Evolutionary conservation across 2,329 filamentous ascomycete species (phyloP).

Genomic region (Ophiostoma quercus): DNA sequence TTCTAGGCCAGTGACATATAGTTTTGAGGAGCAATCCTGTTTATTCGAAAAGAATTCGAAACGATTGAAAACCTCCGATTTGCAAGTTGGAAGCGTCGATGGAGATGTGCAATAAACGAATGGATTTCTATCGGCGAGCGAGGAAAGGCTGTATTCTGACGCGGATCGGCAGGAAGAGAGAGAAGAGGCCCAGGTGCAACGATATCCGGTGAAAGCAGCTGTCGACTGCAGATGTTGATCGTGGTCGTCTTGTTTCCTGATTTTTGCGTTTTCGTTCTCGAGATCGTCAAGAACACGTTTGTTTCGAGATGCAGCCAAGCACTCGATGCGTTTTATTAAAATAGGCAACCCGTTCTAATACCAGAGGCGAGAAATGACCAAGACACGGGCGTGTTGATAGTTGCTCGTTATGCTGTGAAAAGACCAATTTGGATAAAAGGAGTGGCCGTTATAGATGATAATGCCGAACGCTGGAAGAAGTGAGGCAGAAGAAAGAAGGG

Average conservation of each 20-base stretch:
- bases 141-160: neutral
- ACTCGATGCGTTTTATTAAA: neutral
- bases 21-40: neutral
- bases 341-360: neutral
- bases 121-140: neutral
- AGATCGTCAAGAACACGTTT: neutral
- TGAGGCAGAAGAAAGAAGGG: neutral
- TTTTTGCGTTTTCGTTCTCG: neutral
- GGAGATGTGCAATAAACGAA: neutral
- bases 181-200: neutral
- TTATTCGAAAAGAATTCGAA: neutral
- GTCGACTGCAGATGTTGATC: neutral
- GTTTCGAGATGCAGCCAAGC: neutral
- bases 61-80: neutral
- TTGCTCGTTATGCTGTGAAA: neutral
- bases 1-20: neutral
- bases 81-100: neutral
- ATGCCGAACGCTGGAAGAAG: slow-evolving; percentile 2
- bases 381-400: neutral
- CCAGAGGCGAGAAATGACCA: neutral
- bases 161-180: neutral
- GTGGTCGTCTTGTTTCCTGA: neutral
- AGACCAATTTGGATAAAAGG: neutral
- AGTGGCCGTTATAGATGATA: neutral
- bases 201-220: neutral